These are phyloP conservation scores for Schoenoplectus triqueter DNA, from an alignment of 202 grass and related monocot species.

Conservation along the genomic window DNA sequence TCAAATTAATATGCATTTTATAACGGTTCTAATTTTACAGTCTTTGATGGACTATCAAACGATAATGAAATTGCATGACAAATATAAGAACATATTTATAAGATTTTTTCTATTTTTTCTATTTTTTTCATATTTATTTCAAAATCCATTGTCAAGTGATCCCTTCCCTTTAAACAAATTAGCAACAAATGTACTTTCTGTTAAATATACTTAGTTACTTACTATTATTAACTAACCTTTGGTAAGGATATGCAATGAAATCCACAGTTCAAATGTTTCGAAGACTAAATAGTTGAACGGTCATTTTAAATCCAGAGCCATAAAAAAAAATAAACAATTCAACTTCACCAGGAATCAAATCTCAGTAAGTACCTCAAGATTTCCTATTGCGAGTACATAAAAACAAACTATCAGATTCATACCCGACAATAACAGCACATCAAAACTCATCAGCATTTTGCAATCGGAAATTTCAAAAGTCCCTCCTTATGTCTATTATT, in stretches of 20 bases:
- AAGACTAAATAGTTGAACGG: neutral
- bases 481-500: conserved; percentile 7
- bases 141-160: too few relatives aligned
- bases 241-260: neutral
- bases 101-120: too few relatives aligned
- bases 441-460: neutral
- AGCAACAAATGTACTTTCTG: conserved; percentile 22
- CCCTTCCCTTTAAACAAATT: neutral
- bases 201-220: conserved; percentile 13
- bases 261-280: neutral
- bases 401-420: neutral
- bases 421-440: neutral
- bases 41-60: too few relatives aligned
- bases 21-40: too few relatives aligned
- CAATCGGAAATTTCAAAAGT: conserved; percentile 28
- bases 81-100: too few relatives aligned
- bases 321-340: conserved; percentile 6
- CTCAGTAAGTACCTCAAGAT: neutral
- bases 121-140: too few relatives aligned
- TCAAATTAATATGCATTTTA: too few relatives aligned
- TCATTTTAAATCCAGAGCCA: neutral
- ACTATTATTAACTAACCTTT: conserved; percentile 7
- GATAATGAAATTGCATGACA: too few relatives aligned
- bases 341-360: neutral
- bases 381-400: neutral